A percentile compares a stretch with the other conserved stretches of the same genome.
These are phyloP conservation scores for Acanthamoeba quina DNA, from an alignment of 208 protist genomes.

Conservation along the genomic window DNA sequence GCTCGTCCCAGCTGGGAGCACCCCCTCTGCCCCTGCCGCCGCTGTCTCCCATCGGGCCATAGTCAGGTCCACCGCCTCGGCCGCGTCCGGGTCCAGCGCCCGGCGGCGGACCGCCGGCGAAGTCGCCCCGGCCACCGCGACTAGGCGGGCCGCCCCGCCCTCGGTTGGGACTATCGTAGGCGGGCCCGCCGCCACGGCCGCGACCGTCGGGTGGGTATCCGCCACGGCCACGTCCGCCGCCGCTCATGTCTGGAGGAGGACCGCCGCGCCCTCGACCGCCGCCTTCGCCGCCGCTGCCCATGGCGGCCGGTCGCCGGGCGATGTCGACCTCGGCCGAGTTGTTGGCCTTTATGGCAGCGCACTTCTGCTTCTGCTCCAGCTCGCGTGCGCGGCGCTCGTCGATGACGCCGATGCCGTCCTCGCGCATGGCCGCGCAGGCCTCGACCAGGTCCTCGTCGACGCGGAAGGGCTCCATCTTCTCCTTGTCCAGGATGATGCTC, in stretches of 20 bases:
- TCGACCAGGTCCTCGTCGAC: conserved; percentile 49
- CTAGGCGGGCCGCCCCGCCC: background rate
- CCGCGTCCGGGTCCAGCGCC: background rate
- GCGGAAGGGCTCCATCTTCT: conserved; percentile 44
- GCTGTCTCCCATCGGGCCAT: background rate
- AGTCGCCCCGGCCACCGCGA: background rate
- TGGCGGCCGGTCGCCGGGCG: background rate
- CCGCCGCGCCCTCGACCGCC: conserved; percentile 1
- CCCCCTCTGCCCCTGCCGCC: background rate
- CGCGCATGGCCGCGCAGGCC: conserved; percentile 18
- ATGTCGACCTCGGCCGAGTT: background rate
- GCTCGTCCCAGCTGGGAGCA: background rate
- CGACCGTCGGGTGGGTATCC: no score
- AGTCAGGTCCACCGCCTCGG: background rate
- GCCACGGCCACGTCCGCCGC: background rate
- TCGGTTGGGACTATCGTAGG: background rate
- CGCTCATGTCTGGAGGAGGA: background rate
- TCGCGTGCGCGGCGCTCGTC: background rate
- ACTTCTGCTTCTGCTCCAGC: background rate
- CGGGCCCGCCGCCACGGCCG: no score
- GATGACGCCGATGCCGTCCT: background rate
- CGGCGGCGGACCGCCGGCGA: background rate
- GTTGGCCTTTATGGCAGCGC: background rate
- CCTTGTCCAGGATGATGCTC: conserved; percentile 44
- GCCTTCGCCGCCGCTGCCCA: background rate